Evolutionary conservation across 768 basidiomycete genomes (phyloP), one percentile per base, ranked within the genome.

Genomic region (Lyophyllum semitale): DNA sequence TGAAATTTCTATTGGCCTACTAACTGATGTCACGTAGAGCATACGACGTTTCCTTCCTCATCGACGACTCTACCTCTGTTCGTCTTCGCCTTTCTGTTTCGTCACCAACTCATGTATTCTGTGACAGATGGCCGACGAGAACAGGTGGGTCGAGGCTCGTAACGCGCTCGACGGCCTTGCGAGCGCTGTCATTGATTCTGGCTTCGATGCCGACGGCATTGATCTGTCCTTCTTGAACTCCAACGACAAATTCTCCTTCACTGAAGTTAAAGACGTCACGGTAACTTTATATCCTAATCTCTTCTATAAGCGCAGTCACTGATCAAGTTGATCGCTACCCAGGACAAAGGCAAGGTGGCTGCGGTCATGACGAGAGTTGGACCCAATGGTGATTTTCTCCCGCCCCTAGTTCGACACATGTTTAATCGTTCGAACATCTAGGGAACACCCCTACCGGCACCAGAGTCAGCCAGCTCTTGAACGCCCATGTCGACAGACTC

Each of bases 61-160:
- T 56, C 27, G 55, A 56, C 35, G 55, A 56, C 42, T 56, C 55
- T 8, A 15, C 15, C 29, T 56, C 55, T 8, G 55, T 56, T 3
- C 7, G 55, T 50, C n/a, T n/a, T 17, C 5, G 5, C 7, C 17
- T n/a, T 17, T 5, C 15, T 45, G 18, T 29, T n/a, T 26, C 13
- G n/a, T n/a, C 5, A 7, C 15, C 17, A 32, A n/a, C 25, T 37
- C 17, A 26, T 8, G 23, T 53, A 23, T 45, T 20, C 13, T 35
- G 9, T 9, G 37, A 38, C 26, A 56, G 55, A 56, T 56, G 55
- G 9, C 45, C 4, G 23, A 46, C 18, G 48, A 51, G 18, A 43
- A 56, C 23, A 44, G 55, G 22, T 56, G 55, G 55, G 25, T 27
- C 7, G 55, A 56, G 35, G 55, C 55, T 25, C 18, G 40, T 30